Evolutionary conservation across 345 rosid genomes (phyloP).

Genomic region (Rhodamnia argentea): DNA sequence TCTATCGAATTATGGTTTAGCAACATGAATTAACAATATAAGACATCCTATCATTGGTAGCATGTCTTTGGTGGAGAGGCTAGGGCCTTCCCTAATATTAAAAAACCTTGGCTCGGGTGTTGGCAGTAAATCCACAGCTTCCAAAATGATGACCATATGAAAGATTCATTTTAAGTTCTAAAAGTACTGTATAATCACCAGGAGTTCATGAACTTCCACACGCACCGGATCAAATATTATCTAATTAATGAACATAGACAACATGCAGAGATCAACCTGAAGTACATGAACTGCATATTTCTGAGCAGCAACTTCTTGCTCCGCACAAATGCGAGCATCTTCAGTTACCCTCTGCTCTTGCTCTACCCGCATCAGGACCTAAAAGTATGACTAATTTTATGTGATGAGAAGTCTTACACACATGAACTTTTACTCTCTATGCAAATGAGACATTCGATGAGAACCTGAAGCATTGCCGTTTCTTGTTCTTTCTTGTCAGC

Average conservation of each 20-base stretch:
- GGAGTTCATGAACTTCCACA: neutral
- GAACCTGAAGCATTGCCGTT: conserved; percentile 74
- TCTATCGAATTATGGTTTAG: neutral
- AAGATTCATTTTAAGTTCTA: neutral
- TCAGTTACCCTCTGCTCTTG: conserved; percentile 87
- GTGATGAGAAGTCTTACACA: neutral
- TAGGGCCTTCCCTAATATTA: neutral
- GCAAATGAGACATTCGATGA: neutral
- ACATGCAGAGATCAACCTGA: conserved; percentile 36
- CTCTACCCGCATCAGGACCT: conserved; percentile 83
- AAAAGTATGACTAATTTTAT: neutral
- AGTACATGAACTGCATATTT: conserved; percentile 47
- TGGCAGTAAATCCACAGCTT: neutral
- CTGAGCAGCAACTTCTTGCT: conserved; percentile 70
- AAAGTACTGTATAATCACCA: neutral
- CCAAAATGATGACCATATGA: neutral
- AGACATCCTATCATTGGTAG: neutral
- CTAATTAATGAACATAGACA: neutral
- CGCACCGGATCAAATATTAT: neutral
- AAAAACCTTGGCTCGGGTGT: neutral
- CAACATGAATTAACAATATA: neutral
- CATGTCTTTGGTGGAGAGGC: neutral
- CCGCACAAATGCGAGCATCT: conserved; percentile 77
- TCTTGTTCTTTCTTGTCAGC: conserved; percentile 85
- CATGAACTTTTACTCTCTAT: neutral